phyloP scores from a whole-genome alignment of 2,329 filamentous ascomycete genomes.

The Didymella arachidicola region DNA sequence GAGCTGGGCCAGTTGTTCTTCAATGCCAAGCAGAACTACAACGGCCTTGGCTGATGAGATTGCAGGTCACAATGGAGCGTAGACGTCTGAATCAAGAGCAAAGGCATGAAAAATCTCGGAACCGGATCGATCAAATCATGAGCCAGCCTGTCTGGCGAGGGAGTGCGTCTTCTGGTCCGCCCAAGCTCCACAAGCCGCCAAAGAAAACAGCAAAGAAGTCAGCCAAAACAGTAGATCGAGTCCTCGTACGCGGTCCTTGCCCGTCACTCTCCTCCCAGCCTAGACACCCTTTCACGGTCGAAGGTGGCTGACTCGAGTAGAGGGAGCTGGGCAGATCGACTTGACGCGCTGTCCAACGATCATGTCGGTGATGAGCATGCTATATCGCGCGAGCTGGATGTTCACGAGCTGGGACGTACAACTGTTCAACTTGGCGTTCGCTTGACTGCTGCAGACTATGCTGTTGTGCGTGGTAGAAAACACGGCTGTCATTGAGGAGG shows the following conservation, averaged over 20 bases:
- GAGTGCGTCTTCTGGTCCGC: neutral
- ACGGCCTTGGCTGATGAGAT: constrained; percentile 23
- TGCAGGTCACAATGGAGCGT: neutral
- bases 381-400: neutral
- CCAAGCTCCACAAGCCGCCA: neutral
- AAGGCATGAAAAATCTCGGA: neutral
- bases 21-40: constrained; percentile 48
- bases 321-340: neutral
- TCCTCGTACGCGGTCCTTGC: neutral
- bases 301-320: neutral
- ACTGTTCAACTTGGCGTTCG: neutral
- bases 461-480: neutral
- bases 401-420: neutral
- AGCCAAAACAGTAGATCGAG: neutral
- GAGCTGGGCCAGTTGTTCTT: constrained; percentile 47
- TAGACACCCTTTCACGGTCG: neutral
- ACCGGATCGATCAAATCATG: neutral
- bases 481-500: neutral
- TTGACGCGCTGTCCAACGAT: neutral
- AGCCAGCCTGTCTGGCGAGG: neutral
- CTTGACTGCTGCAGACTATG: neutral
- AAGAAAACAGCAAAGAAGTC: neutral
- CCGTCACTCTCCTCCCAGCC: neutral
- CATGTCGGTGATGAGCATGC: neutral
- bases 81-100: neutral